Evolutionary conservation across 2,329 filamentous ascomycete species (phyloP).

Genomic region (Thielaviopsis musarum): DNA sequence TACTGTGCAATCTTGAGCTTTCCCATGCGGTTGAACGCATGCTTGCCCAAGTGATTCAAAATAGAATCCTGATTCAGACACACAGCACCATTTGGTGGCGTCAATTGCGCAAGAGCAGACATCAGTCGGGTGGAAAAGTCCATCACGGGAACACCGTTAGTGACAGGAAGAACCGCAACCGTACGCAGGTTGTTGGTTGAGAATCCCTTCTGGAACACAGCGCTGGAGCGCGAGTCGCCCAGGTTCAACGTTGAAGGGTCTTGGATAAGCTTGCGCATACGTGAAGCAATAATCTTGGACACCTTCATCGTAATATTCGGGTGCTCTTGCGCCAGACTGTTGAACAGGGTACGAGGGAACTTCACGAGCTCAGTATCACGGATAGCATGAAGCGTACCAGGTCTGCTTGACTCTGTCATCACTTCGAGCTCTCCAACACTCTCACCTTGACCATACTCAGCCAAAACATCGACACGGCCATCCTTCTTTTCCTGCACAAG

Average conservation of each 20-base stretch:
- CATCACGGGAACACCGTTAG: conserved; percentile 77
- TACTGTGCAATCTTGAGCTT: conserved; percentile 94
- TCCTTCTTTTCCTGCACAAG: conserved; percentile 68
- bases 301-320: conserved; percentile 98
- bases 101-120: conserved; percentile 76
- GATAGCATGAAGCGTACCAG: conserved; percentile 86
- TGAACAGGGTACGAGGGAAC: conserved; percentile 89
- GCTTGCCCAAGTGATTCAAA: conserved; percentile 81
- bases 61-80: conserved; percentile 88
- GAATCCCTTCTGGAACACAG: conserved; percentile 39
- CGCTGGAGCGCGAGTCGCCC: conserved; percentile 33
- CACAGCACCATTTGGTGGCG: conserved; percentile 75
- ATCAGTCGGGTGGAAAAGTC: conserved; percentile 86
- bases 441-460: conserved; percentile 91
- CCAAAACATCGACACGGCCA: conserved; percentile 69
- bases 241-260: conserved; percentile 53
- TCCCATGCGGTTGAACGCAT: conserved; percentile 95
- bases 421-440: conserved; percentile 96
- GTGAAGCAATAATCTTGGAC: conserved; percentile 91
- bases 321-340: conserved; percentile 91
- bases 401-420: conserved; percentile 80
- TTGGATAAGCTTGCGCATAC: conserved; percentile 81
- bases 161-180: conserved; percentile 80
- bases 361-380: conserved; percentile 93
- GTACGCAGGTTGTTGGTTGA: conserved; percentile 88